These are phyloP conservation scores for Fusarium veterinarium DNA, from an alignment of 2,329 filamentous ascomycete genomes.

Conservation along the genomic window DNA sequence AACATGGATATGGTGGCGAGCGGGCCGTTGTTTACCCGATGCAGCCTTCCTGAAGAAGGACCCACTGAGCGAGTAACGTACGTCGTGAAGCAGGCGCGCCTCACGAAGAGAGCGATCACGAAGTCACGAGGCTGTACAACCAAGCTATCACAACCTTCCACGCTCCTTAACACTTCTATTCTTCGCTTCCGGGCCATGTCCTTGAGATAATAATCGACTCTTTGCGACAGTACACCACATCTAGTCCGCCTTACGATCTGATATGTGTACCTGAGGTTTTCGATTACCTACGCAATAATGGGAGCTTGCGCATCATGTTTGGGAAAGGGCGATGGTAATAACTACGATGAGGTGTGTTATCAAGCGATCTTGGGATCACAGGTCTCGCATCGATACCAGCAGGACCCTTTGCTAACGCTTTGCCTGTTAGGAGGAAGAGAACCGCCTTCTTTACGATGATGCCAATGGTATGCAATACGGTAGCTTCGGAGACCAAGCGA, in stretches of 20 bases:
- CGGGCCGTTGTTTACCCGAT: conserved; percentile 45
- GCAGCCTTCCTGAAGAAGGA: conserved; percentile 28
- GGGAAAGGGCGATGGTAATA: conserved; percentile 62
- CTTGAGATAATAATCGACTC: not conserved
- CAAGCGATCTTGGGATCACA: not conserved
- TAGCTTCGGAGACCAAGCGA: conserved; percentile 68
- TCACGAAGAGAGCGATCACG: conserved; percentile 33
- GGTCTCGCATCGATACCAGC: not conserved
- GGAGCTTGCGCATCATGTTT: conserved; percentile 72
- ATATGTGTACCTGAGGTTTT: conserved; percentile 36
- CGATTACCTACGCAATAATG: conserved; percentile 55
- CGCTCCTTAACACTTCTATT: conserved; percentile 25
- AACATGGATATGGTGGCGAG: conserved; percentile 17
- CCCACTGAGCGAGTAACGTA: conserved; percentile 43
- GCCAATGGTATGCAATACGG: conserved; percentile 69
- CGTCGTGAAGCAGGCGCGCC: conserved; percentile 41
- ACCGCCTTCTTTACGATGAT: conserved; percentile 70
- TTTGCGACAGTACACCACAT: conserved; percentile 11
- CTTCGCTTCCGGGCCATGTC: conserved; percentile 3
- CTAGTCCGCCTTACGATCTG: conserved; percentile 16
- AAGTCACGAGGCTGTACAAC: conserved; percentile 34
- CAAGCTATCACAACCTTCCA: conserved; percentile 27
- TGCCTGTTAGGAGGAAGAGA: conserved; percentile 64
- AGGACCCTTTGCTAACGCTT: conserved; percentile 11
- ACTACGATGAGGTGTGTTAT: conserved; percentile 64